Evolutionary conservation across 1,284 basidiomycete genomes (phyloP).

Genomic region (Peniophora sp.): DNA sequence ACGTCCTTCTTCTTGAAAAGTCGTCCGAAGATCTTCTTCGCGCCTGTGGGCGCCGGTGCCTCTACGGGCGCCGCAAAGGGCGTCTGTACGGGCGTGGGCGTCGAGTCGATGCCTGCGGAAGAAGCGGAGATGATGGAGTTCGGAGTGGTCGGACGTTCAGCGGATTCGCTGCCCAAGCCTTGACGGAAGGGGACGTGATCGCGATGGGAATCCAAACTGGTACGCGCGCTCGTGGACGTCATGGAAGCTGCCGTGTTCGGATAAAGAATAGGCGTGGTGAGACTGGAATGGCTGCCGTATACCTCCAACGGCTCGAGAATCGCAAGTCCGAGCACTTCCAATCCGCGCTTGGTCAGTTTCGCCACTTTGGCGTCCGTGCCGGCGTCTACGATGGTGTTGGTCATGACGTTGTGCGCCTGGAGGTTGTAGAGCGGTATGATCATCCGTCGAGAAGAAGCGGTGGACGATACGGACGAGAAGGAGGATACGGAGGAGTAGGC

Average conservation of each 20-base stretch:
- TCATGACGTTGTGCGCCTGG: slow-evolving; percentile 87
- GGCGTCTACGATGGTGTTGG: slow-evolving; percentile 85
- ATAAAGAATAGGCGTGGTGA: not conserved
- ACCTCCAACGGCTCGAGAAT: slow-evolving; percentile 80
- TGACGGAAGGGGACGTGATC: not conserved
- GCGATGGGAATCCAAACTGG: slow-evolving; percentile 11
- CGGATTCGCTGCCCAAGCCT: not conserved
- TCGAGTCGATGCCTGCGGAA: not conserved
- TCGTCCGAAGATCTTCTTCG: not conserved
- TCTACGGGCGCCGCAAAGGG: not conserved
- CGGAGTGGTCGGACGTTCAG: not conserved
- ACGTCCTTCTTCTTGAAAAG: not conserved
- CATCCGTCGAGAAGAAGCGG: slow-evolving; percentile 49
- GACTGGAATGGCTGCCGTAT: slow-evolving; percentile 19
- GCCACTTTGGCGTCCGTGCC: slow-evolving; percentile 95
- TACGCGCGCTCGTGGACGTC: slow-evolving; percentile 11
- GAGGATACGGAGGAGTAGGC: slow-evolving; percentile 36
- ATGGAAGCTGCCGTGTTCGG: not conserved
- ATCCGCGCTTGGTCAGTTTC: slow-evolving; percentile 77
- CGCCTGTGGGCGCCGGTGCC: not conserved
- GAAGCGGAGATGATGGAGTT: not conserved
- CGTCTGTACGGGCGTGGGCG: not conserved
- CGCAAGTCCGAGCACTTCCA: slow-evolving; percentile 78
- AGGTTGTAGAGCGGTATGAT: slow-evolving; percentile 94
- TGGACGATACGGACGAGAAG: slow-evolving; percentile 36